Evolutionary conservation across 164 flowering plant species (phyloP).

Genomic region (Annona squamosa): DNA sequence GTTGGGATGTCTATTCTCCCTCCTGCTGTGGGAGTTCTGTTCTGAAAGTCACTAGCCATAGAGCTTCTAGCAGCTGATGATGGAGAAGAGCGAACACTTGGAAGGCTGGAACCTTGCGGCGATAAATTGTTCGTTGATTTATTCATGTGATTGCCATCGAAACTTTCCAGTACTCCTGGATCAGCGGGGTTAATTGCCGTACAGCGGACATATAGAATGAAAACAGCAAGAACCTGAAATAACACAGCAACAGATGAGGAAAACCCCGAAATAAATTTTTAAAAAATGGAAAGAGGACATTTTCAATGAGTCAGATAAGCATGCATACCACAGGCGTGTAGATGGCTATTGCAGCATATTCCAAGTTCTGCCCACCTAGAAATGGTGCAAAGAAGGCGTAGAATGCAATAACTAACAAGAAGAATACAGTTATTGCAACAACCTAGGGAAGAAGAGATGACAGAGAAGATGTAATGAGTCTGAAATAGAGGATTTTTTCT

Average conservation of each 20-base stretch:
- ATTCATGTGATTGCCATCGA: constrained; percentile 22
- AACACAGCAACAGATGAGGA: constrained; percentile 3
- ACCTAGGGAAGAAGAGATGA: constrained; percentile 42
- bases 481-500: too few species aligned
- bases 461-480: neutral
- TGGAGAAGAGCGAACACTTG: constrained; percentile 36
- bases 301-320: neutral
- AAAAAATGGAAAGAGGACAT: neutral
- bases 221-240: constrained; percentile 77
- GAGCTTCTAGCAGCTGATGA: constrained; percentile 70
- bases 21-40: constrained; percentile 42
- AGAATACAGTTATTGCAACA: constrained; percentile 90
- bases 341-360: constrained; percentile 45
- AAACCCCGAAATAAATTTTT: neutral
- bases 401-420: constrained; percentile 80
- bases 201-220: constrained; percentile 78
- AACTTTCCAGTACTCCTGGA: constrained; percentile 69
- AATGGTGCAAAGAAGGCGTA: constrained; percentile 97
- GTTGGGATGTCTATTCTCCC: constrained; percentile 18
- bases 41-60: constrained; percentile 41
- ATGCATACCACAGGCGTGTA: constrained; percentile 87
- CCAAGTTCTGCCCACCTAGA: constrained; percentile 74
- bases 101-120: constrained; percentile 22
- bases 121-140: constrained; percentile 20
- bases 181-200: constrained; percentile 98